A percentile compares a stretch with the other conserved stretches of the same genome.
Evolutionary conservation across 1,284 basidiomycete genomes (phyloP).

Genomic region (Melampsora larici-populina): DNA sequence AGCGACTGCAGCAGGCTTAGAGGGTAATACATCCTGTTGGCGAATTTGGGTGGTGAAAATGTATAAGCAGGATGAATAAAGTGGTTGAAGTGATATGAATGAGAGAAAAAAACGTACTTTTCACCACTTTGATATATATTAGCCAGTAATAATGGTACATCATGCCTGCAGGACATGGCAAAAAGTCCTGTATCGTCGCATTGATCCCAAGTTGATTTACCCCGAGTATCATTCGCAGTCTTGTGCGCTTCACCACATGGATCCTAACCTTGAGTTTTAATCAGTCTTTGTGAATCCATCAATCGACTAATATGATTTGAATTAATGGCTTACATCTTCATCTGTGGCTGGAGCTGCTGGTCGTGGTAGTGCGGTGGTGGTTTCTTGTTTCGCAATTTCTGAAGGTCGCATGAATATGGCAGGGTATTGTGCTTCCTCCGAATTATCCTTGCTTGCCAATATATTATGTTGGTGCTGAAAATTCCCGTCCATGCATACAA

Average conservation of each 20-base stretch:
- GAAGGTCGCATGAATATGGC: neutral
- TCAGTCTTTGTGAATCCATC: no score
- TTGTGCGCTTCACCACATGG: slow-evolving; percentile 9
- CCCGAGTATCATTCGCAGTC: neutral
- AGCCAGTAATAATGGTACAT: neutral
- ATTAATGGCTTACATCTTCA: neutral
- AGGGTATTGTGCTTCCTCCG: neutral
- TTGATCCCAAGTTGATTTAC: neutral
- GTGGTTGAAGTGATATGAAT: no score
- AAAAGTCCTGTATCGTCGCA: slow-evolving; percentile 20
- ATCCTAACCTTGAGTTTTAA: neutral
- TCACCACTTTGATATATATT: slow-evolving; percentile 2
- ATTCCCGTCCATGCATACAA: slow-evolving; percentile 10
- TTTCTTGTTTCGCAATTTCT: neutral
- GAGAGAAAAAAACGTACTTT: slow-evolving; percentile 18
- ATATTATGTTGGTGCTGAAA: slow-evolving; percentile 20
- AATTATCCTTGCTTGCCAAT: slow-evolving; percentile 10
- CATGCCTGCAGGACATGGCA: slow-evolving; percentile 7
- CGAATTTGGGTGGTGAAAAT: no score
- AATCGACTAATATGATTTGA: no score
- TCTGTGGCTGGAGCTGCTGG: neutral
- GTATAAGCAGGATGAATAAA: no score
- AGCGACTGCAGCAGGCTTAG: neutral
- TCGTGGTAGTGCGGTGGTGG: no score
- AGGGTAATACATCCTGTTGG: slow-evolving; percentile 12